Evolutionary conservation across 2,329 filamentous ascomycete genomes (phyloP).

Genomic region (Rutstroemia sp.): DNA sequence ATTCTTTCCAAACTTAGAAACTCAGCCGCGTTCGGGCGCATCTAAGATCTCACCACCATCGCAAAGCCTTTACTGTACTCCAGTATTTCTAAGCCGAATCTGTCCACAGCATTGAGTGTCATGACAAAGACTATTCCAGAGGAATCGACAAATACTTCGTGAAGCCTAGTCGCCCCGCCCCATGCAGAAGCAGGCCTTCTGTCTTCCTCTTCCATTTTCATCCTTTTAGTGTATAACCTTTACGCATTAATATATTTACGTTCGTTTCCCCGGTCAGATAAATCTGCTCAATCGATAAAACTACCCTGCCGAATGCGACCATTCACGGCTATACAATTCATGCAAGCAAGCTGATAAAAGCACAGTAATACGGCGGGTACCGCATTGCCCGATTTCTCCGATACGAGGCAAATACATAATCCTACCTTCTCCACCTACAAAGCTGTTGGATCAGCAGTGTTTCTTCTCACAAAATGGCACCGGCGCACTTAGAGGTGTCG

Average conservation of each 20-base stretch:
- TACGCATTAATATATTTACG: not conserved
- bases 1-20: not conserved
- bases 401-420: slow-evolving; percentile 6
- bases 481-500: slow-evolving; percentile 24
- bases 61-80: not conserved
- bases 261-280: not conserved
- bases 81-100: not conserved
- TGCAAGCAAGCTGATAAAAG: slow-evolving; percentile 6
- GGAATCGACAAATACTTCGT: not conserved
- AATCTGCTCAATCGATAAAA: slow-evolving; percentile 7
- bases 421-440: not conserved
- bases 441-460: not conserved
- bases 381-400: not conserved
- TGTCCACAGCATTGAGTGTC: not conserved
- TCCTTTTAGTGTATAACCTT: not conserved
- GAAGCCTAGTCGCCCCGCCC: not conserved
- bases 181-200: slow-evolving; percentile 9
- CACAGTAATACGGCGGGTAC: slow-evolving; percentile 4
- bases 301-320: slow-evolving; percentile 3
- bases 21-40: not conserved
- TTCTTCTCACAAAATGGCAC: slow-evolving; percentile 22
- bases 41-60: not conserved
- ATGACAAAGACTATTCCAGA: not conserved
- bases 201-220: not conserved
- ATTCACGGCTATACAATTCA: not conserved